Percentiles rank a stretch among this genome's conserved stretches.
Conservation (phyloP, 768 basidiomycete genomes). For the Lactifluus hygrophoroides region DNA sequence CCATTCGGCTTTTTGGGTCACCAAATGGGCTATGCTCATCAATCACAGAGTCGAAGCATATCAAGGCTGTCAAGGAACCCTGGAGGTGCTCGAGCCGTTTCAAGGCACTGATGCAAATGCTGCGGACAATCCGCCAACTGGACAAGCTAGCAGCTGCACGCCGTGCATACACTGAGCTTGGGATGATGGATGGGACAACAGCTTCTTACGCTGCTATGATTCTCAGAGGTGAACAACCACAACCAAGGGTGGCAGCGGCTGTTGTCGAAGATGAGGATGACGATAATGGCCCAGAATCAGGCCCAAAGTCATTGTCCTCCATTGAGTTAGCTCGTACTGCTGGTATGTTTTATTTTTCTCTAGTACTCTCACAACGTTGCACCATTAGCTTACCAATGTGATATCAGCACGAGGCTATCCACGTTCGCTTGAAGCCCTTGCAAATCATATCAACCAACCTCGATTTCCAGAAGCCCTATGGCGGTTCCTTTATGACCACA, state of each 20-base stretch:
- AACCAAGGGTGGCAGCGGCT: neutral
- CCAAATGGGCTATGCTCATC: constrained; percentile 23
- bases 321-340: neutral
- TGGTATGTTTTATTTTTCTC: neutral
- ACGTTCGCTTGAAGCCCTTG: neutral
- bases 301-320: neutral
- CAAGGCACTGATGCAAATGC: constrained; percentile 20
- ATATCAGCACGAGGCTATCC: constrained; percentile 8
- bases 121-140: constrained; percentile 6
- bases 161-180: neutral
- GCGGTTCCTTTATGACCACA: constrained; percentile 18
- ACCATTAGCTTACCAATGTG: too few relatives aligned
- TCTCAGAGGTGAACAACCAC: neutral
- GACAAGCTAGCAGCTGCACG: constrained; percentile 3
- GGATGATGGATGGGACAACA: constrained; percentile 1
- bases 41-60: constrained; percentile 16
- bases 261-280: neutral
- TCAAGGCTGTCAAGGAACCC: constrained; percentile 17
- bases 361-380: too few relatives aligned
- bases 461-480: neutral
- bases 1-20: constrained; percentile 8
- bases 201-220: neutral
- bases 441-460: neutral
- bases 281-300: neutral
- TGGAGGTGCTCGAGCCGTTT: constrained; percentile 20